phyloP scores from a whole-genome alignment of 495 filamentous ascomycete genomes.

The Stereocaulon alpinum region DNA sequence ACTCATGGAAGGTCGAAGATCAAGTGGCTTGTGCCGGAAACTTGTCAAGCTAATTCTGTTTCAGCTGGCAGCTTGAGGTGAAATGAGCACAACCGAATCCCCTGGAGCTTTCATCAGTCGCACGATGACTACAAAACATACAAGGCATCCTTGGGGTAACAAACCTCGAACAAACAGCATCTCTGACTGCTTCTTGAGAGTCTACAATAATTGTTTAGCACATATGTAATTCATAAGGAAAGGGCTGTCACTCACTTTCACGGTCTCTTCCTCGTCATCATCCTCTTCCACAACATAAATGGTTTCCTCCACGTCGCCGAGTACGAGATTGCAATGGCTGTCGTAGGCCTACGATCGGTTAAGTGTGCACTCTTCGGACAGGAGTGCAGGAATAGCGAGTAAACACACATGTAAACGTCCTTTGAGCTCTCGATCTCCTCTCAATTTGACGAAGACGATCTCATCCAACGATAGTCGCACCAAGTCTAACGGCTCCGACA shows the following conservation, averaged over 20 bases:
- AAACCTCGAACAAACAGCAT: slow-evolving; percentile 98
- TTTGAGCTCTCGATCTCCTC: slow-evolving; percentile 91
- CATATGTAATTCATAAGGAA: neutral
- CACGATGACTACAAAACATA: too few relatives aligned
- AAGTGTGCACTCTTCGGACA: slow-evolving; percentile 11
- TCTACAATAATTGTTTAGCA: slow-evolving; percentile 44
- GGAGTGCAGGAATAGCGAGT: neutral
- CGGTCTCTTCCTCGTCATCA: slow-evolving; percentile 71
- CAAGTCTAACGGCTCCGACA: slow-evolving; percentile 85
- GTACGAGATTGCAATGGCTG: slow-evolving; percentile 95
- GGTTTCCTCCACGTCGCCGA: slow-evolving; percentile 95
- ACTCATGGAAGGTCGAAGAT: neutral
- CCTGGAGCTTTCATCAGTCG: slow-evolving; percentile 37
- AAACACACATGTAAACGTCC: slow-evolving; percentile 77
- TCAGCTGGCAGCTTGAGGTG: slow-evolving; percentile 49
- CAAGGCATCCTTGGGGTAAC: slow-evolving; percentile 15
- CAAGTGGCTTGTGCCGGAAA: too few relatives aligned
- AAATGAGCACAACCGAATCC: slow-evolving; percentile 94
- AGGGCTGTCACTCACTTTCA: slow-evolving; percentile 34
- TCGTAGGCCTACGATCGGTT: slow-evolving; percentile 69
- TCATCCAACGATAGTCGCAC: slow-evolving; percentile 91
- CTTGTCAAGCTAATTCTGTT: neutral
- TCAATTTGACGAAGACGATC: slow-evolving; percentile 90
- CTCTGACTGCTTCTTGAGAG: slow-evolving; percentile 88
- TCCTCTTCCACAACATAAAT: slow-evolving; percentile 78